phyloP scores from a whole-genome alignment of 192 early-diverging fungal species.

The Spizellomyces punctatus region DNA sequence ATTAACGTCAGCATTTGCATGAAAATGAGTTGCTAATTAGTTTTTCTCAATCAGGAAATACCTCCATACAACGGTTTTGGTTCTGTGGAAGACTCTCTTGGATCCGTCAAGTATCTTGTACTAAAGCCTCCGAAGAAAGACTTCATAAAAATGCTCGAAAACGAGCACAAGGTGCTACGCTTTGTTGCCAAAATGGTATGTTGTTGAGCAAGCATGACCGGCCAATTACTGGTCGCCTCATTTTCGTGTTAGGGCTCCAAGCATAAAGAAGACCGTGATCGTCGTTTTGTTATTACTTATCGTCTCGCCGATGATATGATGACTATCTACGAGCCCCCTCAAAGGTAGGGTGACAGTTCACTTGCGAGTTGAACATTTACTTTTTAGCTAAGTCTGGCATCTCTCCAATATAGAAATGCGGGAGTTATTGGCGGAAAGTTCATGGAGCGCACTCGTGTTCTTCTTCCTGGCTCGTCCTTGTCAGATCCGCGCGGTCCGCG shows the following conservation, averaged over 20 bases:
- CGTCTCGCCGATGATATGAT: conserved; percentile 65
- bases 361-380: too few species aligned
- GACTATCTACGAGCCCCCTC: conserved; percentile 67
- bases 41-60: conserved; percentile 35
- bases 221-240: too few species aligned
- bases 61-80: conserved; percentile 71
- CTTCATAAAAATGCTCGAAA: conserved; percentile 68
- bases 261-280: conserved; percentile 59
- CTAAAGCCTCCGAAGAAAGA: conserved; percentile 68
- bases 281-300: conserved; percentile 64
- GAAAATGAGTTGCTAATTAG: neutral
- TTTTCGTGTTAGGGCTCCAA: conserved; percentile 48
- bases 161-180: conserved; percentile 62
- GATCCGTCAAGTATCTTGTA: conserved; percentile 59
- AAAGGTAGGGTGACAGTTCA: conserved; percentile 43
- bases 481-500: conserved; percentile 39
- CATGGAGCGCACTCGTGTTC: conserved; percentile 61
- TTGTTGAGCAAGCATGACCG: neutral
- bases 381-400: neutral
- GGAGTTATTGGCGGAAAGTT: conserved; percentile 66
- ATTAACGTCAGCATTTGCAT: neutral
- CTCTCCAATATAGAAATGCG: conserved; percentile 47
- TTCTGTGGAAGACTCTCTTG: conserved; percentile 62
- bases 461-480: conserved; percentile 54
- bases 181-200: conserved; percentile 63